Evolutionary conservation across 345 rosid genomes (phyloP).

Genomic region (Syzygium aqueum): DNA sequence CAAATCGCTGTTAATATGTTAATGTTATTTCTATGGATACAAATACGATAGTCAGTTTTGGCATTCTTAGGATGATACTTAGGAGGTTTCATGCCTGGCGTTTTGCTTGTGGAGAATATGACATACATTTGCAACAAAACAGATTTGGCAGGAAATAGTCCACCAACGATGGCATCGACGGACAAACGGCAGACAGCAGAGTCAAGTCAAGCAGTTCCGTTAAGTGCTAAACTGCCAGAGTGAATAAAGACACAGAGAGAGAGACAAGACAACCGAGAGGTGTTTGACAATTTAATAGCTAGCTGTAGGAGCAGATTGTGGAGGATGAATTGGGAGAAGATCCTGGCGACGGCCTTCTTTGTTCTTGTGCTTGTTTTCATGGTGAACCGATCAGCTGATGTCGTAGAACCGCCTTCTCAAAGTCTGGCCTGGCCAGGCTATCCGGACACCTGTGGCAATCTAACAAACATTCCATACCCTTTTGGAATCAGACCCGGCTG

Average conservation of each 20-base stretch:
- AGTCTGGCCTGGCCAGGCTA: not conserved
- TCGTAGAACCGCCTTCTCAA: not conserved
- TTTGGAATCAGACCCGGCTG: not conserved
- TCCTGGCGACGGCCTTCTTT: not conserved
- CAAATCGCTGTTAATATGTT: too few relatives aligned
- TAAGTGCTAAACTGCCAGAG: not conserved
- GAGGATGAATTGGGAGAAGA: not conserved
- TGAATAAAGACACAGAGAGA: not conserved
- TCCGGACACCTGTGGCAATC: accelerated
- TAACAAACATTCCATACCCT: not conserved
- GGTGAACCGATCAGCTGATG: not conserved
- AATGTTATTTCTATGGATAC: too few relatives aligned
- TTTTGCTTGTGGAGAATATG: not conserved
- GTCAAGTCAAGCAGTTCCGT: accelerated
- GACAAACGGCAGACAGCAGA: not conserved
- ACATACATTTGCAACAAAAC: not conserved
- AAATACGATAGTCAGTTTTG: not conserved
- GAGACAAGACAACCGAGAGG: not conserved
- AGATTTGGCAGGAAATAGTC: not conserved
- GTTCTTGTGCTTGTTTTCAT: not conserved
- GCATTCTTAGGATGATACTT: not conserved
- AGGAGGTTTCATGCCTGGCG: not conserved
- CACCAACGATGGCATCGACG: not conserved
- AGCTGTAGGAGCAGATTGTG: not conserved
- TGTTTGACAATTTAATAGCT: not conserved